Conservation (phyloP, 148 eudicot genomes). For the Polygonum aviculare region DNA sequence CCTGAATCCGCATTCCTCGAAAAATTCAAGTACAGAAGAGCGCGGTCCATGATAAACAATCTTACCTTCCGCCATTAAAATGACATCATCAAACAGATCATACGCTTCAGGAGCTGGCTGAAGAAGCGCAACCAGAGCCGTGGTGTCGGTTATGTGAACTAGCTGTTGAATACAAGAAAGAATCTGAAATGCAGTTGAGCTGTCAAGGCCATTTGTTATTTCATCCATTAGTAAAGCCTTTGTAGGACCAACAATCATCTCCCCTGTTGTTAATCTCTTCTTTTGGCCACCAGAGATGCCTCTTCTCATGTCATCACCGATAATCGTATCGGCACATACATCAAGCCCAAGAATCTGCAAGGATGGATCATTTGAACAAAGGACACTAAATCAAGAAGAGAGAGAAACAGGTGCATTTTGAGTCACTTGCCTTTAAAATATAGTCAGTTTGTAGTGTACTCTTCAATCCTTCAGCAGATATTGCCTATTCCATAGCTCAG, state of each 20-base stretch:
- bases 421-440: constrained; percentile 53
- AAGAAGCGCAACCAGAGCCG: constrained; percentile 71
- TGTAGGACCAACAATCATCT: constrained; percentile 88
- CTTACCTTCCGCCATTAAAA: constrained; percentile 81
- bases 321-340: constrained; percentile 58
- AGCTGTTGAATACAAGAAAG: constrained; percentile 58
- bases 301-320: constrained; percentile 82
- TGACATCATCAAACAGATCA: constrained; percentile 76
- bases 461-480: constrained; percentile 57
- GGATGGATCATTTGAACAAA: neutral
- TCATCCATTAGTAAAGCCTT: constrained; percentile 82
- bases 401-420: neutral
- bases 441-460: constrained; percentile 73
- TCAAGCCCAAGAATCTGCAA: constrained; percentile 84
- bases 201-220: constrained; percentile 88
- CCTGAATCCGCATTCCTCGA: constrained; percentile 56
- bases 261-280: constrained; percentile 84
- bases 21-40: constrained; percentile 34
- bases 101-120: constrained; percentile 87
- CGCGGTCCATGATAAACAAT: constrained; percentile 80
- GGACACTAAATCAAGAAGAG: neutral
- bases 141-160: constrained; percentile 60
- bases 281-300: constrained; percentile 90
- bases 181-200: constrained; percentile 81
- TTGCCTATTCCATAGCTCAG: constrained; percentile 38